Base-by-base conservation (phyloP, 768 basidiomycete genomes). In the Russula lepida region DNA sequence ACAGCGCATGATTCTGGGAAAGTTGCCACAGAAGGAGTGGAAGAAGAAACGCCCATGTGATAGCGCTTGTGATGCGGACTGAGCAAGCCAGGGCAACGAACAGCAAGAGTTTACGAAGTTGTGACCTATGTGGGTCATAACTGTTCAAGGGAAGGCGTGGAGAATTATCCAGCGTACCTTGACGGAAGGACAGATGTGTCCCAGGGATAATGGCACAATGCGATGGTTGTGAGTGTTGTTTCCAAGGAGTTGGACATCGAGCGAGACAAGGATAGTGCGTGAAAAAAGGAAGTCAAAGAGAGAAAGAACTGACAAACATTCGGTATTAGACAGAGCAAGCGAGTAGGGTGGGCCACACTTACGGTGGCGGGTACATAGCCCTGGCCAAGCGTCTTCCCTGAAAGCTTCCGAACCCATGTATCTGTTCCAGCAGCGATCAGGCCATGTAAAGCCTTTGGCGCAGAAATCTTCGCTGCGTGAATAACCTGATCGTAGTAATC, bases 211-310 rank as follows among this genome's bases (percentile, higher is more conserved):
- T 80, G 80, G 13, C 77, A 75, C 58, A 95, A 79, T 1, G 94
- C 95, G 44, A 88, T 73, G 0, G 85, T 85, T 0, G 89, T 88
- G 46, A 98, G 74, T 0, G 91, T 84, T 0, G 93, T 93, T 69
- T 99, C 97, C 28, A 95, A 74, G 13, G 93, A 95, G 70, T 98
- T 99, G 32, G 92, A 95, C 55, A 98, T 75, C 0, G 94, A 90
- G 37, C 97, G 82, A 4, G 94, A 88, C 27, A 97, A 76, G 1
- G 90, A 81, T 55, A 95, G 78, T 0, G 82, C 83, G 72, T 98
- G 83, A 75, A 98, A 98, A 69, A 95, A 83, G 5, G 91, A 95
- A 1, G 86, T 83, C 54, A 95, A 69, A 28, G 92, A 91, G 39
- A 98, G 71, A 61, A 93, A 78, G 39, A 86, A 73, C 94, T 98